Base-by-base conservation (phyloP, 768 basidiomycete species). In the Lentinus brumalis region DNA sequence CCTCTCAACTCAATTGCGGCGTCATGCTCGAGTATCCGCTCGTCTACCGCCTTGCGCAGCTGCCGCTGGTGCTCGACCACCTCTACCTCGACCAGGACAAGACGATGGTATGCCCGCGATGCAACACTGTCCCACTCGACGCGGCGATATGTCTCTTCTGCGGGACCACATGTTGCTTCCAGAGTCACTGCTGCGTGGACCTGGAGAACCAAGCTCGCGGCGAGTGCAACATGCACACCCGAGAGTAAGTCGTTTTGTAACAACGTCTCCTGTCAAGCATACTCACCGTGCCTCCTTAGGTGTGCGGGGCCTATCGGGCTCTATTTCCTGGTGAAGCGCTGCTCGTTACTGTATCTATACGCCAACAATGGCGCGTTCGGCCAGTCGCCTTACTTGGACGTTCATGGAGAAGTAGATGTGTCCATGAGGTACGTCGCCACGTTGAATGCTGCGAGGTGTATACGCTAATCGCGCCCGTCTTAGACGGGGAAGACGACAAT, bases 181-280 rank as follows among this genome's bases (percentile, higher is more conserved):
- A 94, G 71, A 93, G 92, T 66, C 88, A 95, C 63, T 99, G 97
- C 69, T 99, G 97, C 71, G 78, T 81, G 65, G 94, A 94, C 53
- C 81, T 86, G 31, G 85, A 87, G 45, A 81, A 78, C 16, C 78
- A 81, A 15, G 76, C 78, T 42, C 78, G 88, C 29, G 97, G 96
- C 31, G 96, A 99, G 70, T 98, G 96, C 73, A 99, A 98, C 71
- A 85, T 91, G 81, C 97, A 98, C 71, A 92, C 89, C 53, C 82
- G 94, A 82, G 90, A 92, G 96, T 97, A 70, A 70, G 94, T 87
- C 7, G 56, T 59, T 46, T 32, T 53, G 54, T 65, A n/a, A 47
- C 21, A 42, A 45, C 9, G 9, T 45, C 14, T 42, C 7, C 3
- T 1, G 5, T 45, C n/a, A 16, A 21, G 16, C 21, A n/a, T 45